phyloP scores from a whole-genome alignment of 768 basidiomycete species.

The Rhodotorula toruloides region DNA sequence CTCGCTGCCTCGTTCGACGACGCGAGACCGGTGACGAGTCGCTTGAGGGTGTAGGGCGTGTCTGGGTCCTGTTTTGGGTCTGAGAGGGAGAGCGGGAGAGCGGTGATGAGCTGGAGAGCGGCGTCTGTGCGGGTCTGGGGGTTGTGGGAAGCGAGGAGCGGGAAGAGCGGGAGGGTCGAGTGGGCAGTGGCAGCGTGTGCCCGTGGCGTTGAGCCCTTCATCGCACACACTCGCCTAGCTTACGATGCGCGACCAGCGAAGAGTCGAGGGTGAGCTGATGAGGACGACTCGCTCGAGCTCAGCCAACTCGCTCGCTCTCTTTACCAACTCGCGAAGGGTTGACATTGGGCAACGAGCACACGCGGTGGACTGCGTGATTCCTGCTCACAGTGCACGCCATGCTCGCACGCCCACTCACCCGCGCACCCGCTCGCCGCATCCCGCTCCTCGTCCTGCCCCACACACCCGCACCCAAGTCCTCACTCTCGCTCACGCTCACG shows the following conservation, averaged over 20 bases:
- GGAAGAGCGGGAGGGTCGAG: constrained; percentile 38
- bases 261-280: no score
- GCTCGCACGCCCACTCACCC: no score
- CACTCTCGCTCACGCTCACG: no score
- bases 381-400: no score
- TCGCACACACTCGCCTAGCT: no score
- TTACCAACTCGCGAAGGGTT: no score
- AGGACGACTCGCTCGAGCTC: no score
- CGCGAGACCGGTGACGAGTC: constrained; percentile 79
- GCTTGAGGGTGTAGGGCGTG: constrained; percentile 82
- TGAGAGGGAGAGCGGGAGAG: constrained; percentile 7
- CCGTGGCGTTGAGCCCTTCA: neutral
- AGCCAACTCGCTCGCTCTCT: no score
- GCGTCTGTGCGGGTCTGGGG: constrained; percentile 25
- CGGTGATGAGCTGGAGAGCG: constrained; percentile 23
- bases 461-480: neutral
- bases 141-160: constrained; percentile 33
- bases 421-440: neutral
- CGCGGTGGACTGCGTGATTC: no score
- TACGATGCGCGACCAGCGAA: no score
- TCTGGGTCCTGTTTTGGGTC: constrained; percentile 49
- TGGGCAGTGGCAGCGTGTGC: neutral
- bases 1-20: constrained; percentile 90
- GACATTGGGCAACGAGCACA: no score
- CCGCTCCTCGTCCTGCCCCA: neutral